phyloP scores from a whole-genome alignment of 2,329 filamentous ascomycete species.

The Neonectria sp. region DNA sequence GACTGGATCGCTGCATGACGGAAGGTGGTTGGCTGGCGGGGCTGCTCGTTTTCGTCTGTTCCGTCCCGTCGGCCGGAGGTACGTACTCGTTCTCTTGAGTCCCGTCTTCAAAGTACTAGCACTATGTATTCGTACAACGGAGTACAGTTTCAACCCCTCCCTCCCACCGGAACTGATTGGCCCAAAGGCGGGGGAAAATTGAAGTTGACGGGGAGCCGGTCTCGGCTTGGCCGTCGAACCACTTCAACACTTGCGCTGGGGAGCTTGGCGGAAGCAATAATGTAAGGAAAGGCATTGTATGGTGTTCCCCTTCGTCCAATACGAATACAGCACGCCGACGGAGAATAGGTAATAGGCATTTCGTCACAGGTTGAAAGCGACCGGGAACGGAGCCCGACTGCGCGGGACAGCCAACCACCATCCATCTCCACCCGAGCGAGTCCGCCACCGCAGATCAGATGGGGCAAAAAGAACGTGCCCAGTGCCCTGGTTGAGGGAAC shows the following conservation, averaged over 20 bases:
- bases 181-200: no score
- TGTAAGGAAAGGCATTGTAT: background rate
- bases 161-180: background rate
- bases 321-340: background rate
- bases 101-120: no score
- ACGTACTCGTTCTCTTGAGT: background rate
- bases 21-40: slow-evolving; percentile 9
- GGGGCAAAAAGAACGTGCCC: background rate
- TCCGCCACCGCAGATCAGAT: background rate
- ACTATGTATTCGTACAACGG: no score
- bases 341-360: background rate
- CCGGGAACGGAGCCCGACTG: background rate
- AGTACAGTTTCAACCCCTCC: background rate
- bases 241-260: background rate
- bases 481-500: background rate
- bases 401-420: background rate
- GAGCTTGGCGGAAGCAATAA: background rate
- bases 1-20: background rate
- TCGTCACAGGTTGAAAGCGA: background rate
- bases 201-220: background rate
- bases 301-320: background rate
- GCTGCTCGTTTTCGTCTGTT: background rate
- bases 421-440: no score
- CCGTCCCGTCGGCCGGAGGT: background rate
- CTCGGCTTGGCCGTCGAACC: background rate